Conservation (phyloP, 2,329 filamentous ascomycete genomes). For the Salinomyces thailandicus region DNA sequence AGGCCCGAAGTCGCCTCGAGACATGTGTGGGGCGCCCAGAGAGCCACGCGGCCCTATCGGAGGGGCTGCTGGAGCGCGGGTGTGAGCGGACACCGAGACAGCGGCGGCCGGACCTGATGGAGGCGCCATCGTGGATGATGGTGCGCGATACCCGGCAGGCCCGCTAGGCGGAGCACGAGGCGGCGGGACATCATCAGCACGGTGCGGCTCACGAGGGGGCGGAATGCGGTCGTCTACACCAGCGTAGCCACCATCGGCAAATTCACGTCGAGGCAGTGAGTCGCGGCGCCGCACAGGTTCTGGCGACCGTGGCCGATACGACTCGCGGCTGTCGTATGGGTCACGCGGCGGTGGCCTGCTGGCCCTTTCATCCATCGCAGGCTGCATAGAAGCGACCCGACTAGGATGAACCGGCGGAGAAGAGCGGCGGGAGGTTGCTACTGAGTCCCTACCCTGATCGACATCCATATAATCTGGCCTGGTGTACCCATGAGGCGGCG, state of each 20-base stretch:
- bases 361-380: constrained; percentile 23
- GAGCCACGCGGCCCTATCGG: constrained; percentile 21
- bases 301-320: constrained; percentile 18
- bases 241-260: constrained; percentile 18
- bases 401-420: constrained; percentile 50
- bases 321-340: constrained; percentile 18
- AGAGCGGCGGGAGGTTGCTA: constrained; percentile 48
- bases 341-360: constrained; percentile 16
- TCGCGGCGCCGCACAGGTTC: not conserved
- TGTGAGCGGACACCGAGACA: constrained; percentile 13
- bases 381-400: constrained; percentile 31
- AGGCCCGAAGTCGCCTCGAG: constrained; percentile 25
- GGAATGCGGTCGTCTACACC: constrained; percentile 10
- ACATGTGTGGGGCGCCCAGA: constrained; percentile 20
- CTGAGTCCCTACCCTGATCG: constrained; percentile 45
- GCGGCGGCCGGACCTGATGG: constrained; percentile 24
- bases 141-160: constrained; percentile 15
- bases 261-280: not conserved
- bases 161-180: constrained; percentile 23
- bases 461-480: constrained; percentile 30
- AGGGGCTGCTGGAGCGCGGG: constrained; percentile 15
- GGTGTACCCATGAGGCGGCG: constrained; percentile 30
- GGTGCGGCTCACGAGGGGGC: constrained; percentile 21
- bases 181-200: constrained; percentile 16
- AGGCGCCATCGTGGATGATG: constrained; percentile 17